Conservation (phyloP, 805 yeast species). For the Isabelozyma heimii region DNA sequence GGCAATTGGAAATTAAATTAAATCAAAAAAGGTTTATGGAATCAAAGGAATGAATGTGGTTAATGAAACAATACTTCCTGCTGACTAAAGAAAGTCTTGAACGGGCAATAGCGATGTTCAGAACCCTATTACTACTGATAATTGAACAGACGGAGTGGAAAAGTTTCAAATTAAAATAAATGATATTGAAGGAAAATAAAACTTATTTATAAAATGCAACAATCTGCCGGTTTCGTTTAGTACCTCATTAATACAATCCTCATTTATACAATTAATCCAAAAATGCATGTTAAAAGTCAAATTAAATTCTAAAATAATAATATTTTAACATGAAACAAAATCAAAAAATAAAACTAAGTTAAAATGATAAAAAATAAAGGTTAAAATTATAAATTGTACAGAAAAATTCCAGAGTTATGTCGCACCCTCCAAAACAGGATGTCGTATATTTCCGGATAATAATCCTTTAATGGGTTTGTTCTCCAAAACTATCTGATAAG, state of each 20-base stretch:
- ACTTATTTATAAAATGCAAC: background rate
- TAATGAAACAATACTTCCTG: no score
- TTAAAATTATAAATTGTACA: no score
- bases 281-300: background rate
- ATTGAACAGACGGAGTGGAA: background rate
- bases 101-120: background rate
- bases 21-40: no score
- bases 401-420: no score
- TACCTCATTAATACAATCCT: background rate
- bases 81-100: no score
- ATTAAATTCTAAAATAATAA: background rate
- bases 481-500: no score
- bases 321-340: background rate
- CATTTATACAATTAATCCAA: background rate
- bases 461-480: no score
- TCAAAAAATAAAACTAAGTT: no score
- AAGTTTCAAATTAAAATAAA: background rate
- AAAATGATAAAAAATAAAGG: background rate
- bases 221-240: background rate
- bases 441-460: no score
- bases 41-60: background rate
- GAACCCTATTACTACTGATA: background rate
- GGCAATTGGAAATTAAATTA: background rate
- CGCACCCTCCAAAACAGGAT: no score
- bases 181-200: background rate